Percentiles rank a stretch among this genome's conserved stretches.
phyloP scores from a whole-genome alignment of 1,284 basidiomycete species.

The Cryptococcus jaspeensis region DNA sequence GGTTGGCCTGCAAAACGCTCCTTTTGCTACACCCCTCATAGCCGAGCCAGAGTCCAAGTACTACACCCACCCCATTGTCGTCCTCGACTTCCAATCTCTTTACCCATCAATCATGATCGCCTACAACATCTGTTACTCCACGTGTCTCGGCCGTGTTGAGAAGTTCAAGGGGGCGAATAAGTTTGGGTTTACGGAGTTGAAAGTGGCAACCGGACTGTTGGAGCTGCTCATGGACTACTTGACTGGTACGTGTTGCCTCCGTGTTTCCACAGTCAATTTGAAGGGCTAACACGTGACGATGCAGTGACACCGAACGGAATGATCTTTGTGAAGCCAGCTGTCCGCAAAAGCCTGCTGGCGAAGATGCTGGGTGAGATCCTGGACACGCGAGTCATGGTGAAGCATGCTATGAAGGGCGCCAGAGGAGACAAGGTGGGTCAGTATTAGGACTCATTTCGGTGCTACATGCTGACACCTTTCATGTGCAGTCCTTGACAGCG shows the following conservation, averaged over 20 bases:
- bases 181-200: conserved; percentile 74
- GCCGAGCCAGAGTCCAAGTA: conserved; percentile 93
- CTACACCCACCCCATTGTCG: conserved; percentile 86
- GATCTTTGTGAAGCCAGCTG: conserved; percentile 82
- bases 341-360: conserved; percentile 79
- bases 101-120: conserved; percentile 99
- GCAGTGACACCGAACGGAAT: conserved; percentile 91
- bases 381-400: conserved; percentile 97
- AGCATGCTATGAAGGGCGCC: conserved; percentile 84
- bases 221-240: conserved; percentile 70
- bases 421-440: conserved; percentile 67
- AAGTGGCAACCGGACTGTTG: conserved; percentile 67
- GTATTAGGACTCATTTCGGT: not conserved
- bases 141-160: conserved; percentile 84
- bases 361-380: conserved; percentile 92
- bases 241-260: conserved; percentile 58
- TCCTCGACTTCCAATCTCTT: conserved; percentile 92
- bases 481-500: conserved; percentile 63
- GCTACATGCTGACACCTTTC: conserved; percentile 8
- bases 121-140: conserved; percentile 96
- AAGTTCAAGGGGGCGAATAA: conserved; percentile 85
- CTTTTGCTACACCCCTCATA: conserved; percentile 84
- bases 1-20: conserved; percentile 95
- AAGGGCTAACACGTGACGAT: conserved; percentile 4
- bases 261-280: not conserved